phyloP scores from a whole-genome alignment of 768 basidiomycete genomes.

The Baorangia bicolor region DNA sequence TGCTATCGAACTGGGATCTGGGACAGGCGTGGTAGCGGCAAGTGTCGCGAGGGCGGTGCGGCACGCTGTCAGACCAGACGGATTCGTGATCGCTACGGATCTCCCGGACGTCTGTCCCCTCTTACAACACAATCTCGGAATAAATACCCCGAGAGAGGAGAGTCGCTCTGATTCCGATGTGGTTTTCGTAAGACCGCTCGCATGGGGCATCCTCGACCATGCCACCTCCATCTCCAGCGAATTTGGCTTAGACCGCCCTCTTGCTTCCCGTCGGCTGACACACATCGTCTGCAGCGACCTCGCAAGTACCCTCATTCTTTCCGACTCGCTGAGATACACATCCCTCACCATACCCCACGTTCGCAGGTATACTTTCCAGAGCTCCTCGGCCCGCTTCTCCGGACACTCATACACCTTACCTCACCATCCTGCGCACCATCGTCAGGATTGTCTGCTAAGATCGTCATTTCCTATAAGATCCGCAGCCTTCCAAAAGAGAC shows the following conservation, averaged over 20 bases:
- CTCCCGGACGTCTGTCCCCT: slow-evolving; percentile 68
- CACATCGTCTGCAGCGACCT: slow-evolving; percentile 85
- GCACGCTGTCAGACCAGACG: not conserved
- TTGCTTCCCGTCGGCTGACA: slow-evolving; percentile 37
- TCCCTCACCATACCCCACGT: not conserved
- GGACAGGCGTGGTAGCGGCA: slow-evolving; percentile 62
- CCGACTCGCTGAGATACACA: not conserved
- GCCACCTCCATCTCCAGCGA: slow-evolving; percentile 40
- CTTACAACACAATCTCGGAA: slow-evolving; percentile 40
- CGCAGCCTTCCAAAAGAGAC: slow-evolving; percentile 72
- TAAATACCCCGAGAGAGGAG: not conserved
- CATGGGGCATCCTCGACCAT: slow-evolving; percentile 65
- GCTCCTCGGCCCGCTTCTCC: slow-evolving; percentile 72
- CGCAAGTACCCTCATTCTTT: slow-evolving; percentile 42
- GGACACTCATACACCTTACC: slow-evolving; percentile 71
- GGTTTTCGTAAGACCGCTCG: slow-evolving; percentile 52
- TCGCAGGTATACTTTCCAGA: slow-evolving; percentile 82
- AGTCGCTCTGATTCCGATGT: slow-evolving; percentile 16
- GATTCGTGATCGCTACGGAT: slow-evolving; percentile 61
- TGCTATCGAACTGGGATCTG: slow-evolving; percentile 78
- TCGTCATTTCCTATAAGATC: slow-evolving; percentile 76
- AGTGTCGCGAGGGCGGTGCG: slow-evolving; percentile 45
- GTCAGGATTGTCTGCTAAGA: slow-evolving; percentile 21
- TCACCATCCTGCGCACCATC: slow-evolving; percentile 42
- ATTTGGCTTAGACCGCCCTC: slow-evolving; percentile 22